A percentile compares a stretch with the other conserved stretches of the same genome.
Evolutionary conservation across 345 rosid genomes (phyloP).

Genomic region (Euphorbia pulcherrima): DNA sequence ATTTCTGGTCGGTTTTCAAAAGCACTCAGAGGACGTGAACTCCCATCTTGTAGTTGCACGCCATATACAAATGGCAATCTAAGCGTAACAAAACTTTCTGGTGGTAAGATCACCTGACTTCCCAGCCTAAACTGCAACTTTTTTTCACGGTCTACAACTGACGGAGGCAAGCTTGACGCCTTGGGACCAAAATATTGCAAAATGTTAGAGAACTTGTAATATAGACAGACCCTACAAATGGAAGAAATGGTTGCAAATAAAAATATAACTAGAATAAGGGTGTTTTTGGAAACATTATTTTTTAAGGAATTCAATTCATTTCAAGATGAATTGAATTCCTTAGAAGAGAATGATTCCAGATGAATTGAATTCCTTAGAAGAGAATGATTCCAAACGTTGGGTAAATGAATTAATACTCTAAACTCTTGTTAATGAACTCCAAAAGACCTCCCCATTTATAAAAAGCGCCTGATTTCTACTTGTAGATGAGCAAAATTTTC

Average conservation of each 20-base stretch:
- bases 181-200: conserved; percentile 22
- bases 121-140: conserved; percentile 64
- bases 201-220: too few species aligned
- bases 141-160: conserved; percentile 42
- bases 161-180: conserved; percentile 61
- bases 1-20: conserved; percentile 61
- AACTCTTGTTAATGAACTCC: not conserved
- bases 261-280: too few species aligned
- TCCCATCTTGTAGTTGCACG: conserved; percentile 50
- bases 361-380: too few species aligned
- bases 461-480: not conserved
- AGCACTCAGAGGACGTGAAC: conserved; percentile 51
- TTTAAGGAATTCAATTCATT: too few species aligned
- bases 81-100: conserved; percentile 70
- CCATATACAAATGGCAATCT: conserved; percentile 82
- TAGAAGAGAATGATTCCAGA: too few species aligned
- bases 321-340: too few species aligned
- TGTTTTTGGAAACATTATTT: too few species aligned
- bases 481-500: not conserved
- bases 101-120: conserved; percentile 66
- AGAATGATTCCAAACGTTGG: too few species aligned
- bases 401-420: not conserved
- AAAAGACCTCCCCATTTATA: not conserved
- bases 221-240: too few species aligned
- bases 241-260: not conserved